These are phyloP conservation scores for Cutaneotrichosporon cavernicola DNA, from an alignment of 1,284 basidiomycete genomes.

Conservation along the genomic window DNA sequence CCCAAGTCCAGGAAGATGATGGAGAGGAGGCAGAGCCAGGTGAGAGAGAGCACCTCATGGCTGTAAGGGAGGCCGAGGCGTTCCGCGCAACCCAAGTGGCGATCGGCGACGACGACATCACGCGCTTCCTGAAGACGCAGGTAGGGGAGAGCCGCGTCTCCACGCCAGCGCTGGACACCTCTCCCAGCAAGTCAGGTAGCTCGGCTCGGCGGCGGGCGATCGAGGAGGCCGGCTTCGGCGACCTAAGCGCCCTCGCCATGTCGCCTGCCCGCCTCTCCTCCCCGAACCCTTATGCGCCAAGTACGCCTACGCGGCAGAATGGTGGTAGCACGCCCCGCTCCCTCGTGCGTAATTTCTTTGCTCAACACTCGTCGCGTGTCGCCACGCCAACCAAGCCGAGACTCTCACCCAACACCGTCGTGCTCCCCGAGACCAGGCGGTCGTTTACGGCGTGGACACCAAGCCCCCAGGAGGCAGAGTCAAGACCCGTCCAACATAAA, in stretches of 20 bases:
- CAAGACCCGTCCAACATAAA: neutral
- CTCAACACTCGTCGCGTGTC: constrained; percentile 22
- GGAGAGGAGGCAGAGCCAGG: constrained; percentile 38
- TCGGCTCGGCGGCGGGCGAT: constrained; percentile 28
- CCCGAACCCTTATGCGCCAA: constrained; percentile 33
- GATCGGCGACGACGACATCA: constrained; percentile 25
- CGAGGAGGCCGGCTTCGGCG: constrained; percentile 45
- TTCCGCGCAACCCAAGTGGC: constrained; percentile 44
- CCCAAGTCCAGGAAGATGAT: constrained; percentile 39
- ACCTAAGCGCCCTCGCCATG: constrained; percentile 39
- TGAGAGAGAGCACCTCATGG: constrained; percentile 33
- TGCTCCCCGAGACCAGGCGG: constrained; percentile 33
- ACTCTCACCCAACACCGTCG: constrained; percentile 28
- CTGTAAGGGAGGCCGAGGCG: constrained; percentile 35
- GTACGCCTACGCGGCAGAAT: constrained; percentile 32
- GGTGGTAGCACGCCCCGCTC: constrained; percentile 34
- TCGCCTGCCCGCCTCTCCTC: constrained; percentile 35
- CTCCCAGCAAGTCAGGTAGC: constrained; percentile 4
- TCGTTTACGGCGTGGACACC: constrained; percentile 31
- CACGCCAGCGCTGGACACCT: neutral
- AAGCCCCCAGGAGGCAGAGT: constrained; percentile 8
- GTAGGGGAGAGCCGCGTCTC: constrained; percentile 21
- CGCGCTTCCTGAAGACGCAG: constrained; percentile 35
- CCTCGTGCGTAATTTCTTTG: constrained; percentile 45
- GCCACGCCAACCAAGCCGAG: constrained; percentile 24